Percentiles rank a stretch among this genome's conserved stretches.
phyloP scores from a whole-genome alignment of 208 protist genomes.

The Strigomonas galati region DNA sequence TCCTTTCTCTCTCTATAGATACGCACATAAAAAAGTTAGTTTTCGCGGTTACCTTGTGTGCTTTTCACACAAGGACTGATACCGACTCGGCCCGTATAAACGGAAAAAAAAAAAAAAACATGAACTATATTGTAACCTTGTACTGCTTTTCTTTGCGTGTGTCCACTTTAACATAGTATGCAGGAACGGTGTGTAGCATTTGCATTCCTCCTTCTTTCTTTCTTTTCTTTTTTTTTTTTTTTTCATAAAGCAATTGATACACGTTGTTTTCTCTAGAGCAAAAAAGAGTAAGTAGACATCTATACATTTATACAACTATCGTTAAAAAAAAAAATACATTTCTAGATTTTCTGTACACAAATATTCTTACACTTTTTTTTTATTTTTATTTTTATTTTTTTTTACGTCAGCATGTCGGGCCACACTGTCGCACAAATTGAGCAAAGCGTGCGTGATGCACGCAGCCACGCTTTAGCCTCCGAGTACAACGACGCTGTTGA shows the following conservation, averaged over 20 bases:
- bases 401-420: background rate
- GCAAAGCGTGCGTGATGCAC: conserved; percentile 48
- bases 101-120: no score
- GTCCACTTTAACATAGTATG: background rate
- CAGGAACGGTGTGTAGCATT: no score
- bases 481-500: conserved; percentile 64
- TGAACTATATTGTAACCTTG: background rate
- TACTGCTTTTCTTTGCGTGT: background rate
- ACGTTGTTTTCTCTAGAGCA: conserved; percentile 13
- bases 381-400: background rate
- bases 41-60: no score
- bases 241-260: conserved; percentile 10
- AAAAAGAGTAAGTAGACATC: conserved; percentile 9
- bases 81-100: no score
- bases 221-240: conserved; percentile 17
- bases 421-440: conserved; percentile 19
- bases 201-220: conserved; percentile 1
- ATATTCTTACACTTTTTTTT: conserved; percentile 7
- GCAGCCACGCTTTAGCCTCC: conserved; percentile 55
- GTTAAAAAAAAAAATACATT: background rate
- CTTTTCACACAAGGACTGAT: no score
- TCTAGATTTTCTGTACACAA: background rate
- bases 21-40: no score
- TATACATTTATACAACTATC: conserved; percentile 12
- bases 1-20: background rate